Evolutionary conservation across 805 yeast species (phyloP).

Genomic region (Wickerhamomyces alni): DNA sequence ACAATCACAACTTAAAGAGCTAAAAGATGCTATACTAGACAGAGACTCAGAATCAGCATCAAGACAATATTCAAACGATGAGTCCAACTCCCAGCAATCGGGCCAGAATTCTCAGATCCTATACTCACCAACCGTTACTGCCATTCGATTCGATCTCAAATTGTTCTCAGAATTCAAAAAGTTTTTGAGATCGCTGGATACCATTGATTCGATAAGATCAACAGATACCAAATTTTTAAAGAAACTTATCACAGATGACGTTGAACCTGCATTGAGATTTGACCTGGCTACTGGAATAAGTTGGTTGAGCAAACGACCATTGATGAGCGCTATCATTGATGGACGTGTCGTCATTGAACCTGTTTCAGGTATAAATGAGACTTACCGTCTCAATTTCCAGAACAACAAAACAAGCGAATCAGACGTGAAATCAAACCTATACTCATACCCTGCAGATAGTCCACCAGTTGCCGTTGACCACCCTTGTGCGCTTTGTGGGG

Average conservation of each 20-base stretch:
- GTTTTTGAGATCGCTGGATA: constrained; percentile 30
- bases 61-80: constrained; percentile 11
- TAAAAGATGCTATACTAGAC: constrained; percentile 54
- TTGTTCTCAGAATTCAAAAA: constrained; percentile 32
- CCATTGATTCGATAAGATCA: constrained; percentile 30
- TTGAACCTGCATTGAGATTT: constrained; percentile 65
- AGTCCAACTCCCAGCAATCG: constrained; percentile 1
- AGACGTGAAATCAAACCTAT: constrained; percentile 29
- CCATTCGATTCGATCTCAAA: constrained; percentile 36
- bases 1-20: constrained; percentile 59
- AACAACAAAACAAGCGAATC: constrained; percentile 12
- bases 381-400: constrained; percentile 40
- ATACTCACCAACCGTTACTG: constrained; percentile 35
- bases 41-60: constrained; percentile 29
- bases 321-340: constrained; percentile 66
- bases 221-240: constrained; percentile 49
- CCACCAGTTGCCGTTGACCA: constrained; percentile 72
- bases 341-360: constrained; percentile 85
- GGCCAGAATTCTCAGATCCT: constrained; percentile 21
- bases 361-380: constrained; percentile 74
- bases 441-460: constrained; percentile 37
- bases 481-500: constrained; percentile 85
- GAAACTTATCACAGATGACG: constrained; percentile 64
- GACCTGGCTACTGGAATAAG: constrained; percentile 60
- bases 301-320: constrained; percentile 54